Conservation (phyloP, 2,329 filamentous ascomycete species). For the Nannizziopsis arthrosporioides region DNA sequence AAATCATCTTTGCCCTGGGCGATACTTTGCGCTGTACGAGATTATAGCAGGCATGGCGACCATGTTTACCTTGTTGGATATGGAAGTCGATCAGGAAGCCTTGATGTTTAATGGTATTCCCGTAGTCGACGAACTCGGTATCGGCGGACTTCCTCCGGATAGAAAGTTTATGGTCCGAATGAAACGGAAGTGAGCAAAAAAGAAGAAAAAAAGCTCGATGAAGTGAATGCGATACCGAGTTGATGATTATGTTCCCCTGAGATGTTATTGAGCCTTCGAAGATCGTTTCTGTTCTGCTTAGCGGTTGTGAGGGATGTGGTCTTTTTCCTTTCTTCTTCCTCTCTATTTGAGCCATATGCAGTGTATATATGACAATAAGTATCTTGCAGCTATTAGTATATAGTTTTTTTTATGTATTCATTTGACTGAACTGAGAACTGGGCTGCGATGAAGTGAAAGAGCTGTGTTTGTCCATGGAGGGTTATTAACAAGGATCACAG, state of each 20-base stretch:
- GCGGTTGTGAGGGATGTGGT: too few species aligned
- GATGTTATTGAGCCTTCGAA: not conserved
- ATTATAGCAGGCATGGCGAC: slow-evolving; percentile 6
- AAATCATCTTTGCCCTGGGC: slow-evolving; percentile 11
- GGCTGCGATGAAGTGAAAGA: too few species aligned
- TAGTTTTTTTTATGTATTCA: too few species aligned
- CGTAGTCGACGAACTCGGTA: not conserved
- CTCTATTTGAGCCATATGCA: too few species aligned
- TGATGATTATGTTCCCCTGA: not conserved
- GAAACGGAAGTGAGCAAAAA: slow-evolving; percentile 9
- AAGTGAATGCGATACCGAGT: not conserved
- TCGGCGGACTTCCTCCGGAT: slow-evolving; percentile 12
- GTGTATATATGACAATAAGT: too few species aligned
- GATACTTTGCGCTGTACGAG: slow-evolving; percentile 11
- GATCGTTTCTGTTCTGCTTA: too few species aligned
- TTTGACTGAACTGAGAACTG: too few species aligned
- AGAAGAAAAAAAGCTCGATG: too few species aligned
- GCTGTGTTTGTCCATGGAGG: too few species aligned
- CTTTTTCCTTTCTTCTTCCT: too few species aligned
- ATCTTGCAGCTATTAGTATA: too few species aligned
- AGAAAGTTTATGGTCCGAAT: slow-evolving; percentile 13
- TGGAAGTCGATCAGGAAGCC: slow-evolving; percentile 13
- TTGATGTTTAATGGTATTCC: slow-evolving; percentile 11
- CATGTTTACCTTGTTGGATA: slow-evolving; percentile 11
- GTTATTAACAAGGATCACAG: too few species aligned